Evolutionary conservation across 83 land plant species (phyloP).

Genomic region (Thuja plicata): DNA sequence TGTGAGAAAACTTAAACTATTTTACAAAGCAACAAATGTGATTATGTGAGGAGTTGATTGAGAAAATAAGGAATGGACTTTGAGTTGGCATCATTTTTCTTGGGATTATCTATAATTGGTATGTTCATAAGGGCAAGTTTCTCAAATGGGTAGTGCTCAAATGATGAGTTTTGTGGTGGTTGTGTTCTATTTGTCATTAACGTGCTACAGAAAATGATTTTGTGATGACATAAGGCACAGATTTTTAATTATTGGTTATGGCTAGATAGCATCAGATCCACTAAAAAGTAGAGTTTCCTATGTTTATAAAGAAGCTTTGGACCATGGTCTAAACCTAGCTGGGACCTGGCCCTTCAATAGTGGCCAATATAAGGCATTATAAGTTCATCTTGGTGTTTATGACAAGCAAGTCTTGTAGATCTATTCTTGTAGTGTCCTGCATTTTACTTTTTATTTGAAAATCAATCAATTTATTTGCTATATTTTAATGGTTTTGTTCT

Average conservation of each 20-base stretch:
- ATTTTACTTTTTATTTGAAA: not conserved
- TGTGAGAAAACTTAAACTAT: not conserved
- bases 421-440: not conserved
- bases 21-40: not conserved
- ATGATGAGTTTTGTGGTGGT: not conserved
- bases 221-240: conserved; percentile 30
- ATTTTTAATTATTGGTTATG: conserved; percentile 64
- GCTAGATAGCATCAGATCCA: conserved; percentile 42
- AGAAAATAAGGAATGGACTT: not conserved
- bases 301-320: conserved; percentile 13
- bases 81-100: not conserved
- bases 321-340: conserved; percentile 44
- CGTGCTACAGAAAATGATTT: conserved; percentile 21
- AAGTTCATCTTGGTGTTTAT: conserved; percentile 61
- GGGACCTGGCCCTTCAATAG: conserved; percentile 85
- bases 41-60: not conserved
- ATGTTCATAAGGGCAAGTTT: not conserved
- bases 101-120: not conserved
- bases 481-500: not conserved
- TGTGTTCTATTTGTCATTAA: not conserved
- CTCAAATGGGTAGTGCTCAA: not conserved
- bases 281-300: conserved; percentile 25
- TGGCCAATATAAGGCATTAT: conserved; percentile 51
- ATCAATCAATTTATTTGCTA: not conserved
- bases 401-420: conserved; percentile 67